Evolutionary conservation across 345 rosid genomes (phyloP), one percentile per base, ranked within the genome.

Genomic region (Citrus inodora): DNA sequence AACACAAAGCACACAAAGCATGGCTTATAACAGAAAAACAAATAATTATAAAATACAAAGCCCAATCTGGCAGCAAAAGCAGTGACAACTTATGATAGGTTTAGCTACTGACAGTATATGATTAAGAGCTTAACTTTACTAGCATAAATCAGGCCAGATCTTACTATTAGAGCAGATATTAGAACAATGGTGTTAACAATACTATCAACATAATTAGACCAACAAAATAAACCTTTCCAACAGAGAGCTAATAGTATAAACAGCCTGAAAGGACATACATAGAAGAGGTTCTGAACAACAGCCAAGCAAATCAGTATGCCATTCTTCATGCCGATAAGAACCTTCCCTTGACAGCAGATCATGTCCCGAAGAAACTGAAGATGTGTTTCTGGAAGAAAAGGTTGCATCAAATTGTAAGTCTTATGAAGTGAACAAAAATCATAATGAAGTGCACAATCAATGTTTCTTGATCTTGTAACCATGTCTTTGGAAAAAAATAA

Each of bases 291-390:
- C 97, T 42, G 93, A 89, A 86, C 97, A 96, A 83, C 99, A 96
- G 77, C 92, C 99, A 42, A 96, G 97, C 82, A 96, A 87, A 84
- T 96, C 99, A 38, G 93, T 86, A 42, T 94, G 94, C 99, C 99
- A 96, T 73, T 96, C 98, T 56, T 89, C 95, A 75, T 88, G 76
- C n/a, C 56, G 80, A 74, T 83, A 81, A 65, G 88, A 89, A 67
- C 85, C 90, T 82, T 81, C 90, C 74, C 74, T 82, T 42, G 99
- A 89, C 77, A 88, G 88, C 85, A 91, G 82, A 81, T 91, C 93
- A 63, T 79, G 94, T 53, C 91, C 86, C 4, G 98, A 90, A 60
- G 98, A 89, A 83, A 92, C 86, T 48, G 93, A 87, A 61, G 97
- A 91, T 38, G 88, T 80, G 67, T 85, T 90, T 88, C 99, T 96